phyloP scores from a whole-genome alignment of 2,329 filamentous ascomycete genomes.

The Ustulina deusta region DNA sequence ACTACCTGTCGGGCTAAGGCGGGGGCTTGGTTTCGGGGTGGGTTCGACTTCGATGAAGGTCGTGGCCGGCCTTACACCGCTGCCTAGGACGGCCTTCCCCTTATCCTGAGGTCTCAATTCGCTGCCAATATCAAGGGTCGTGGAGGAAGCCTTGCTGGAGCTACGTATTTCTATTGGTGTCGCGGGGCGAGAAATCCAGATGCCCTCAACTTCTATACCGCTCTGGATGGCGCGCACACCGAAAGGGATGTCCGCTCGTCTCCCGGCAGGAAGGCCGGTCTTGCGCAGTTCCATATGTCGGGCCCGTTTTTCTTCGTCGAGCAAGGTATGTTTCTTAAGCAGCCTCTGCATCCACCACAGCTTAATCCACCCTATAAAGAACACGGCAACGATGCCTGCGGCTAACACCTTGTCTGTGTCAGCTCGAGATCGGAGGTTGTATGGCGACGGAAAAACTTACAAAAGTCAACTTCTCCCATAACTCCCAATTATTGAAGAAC shows the following conservation, averaged over 20 bases:
- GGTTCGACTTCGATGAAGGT: slow-evolving; percentile 44
- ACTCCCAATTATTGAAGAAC: slow-evolving; percentile 77
- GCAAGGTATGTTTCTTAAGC: slow-evolving; percentile 68
- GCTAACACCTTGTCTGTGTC: slow-evolving; percentile 72
- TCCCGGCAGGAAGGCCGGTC: slow-evolving; percentile 61
- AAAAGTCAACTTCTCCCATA: slow-evolving; percentile 93
- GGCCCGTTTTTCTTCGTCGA: slow-evolving; percentile 74
- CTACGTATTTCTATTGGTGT: slow-evolving; percentile 52
- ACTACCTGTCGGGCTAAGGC: slow-evolving; percentile 42
- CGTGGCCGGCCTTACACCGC: slow-evolving; percentile 34
- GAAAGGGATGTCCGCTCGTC: slow-evolving; percentile 78
- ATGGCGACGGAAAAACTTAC: slow-evolving; percentile 65
- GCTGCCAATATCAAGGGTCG: slow-evolving; percentile 42
- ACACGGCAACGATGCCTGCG: slow-evolving; percentile 76
- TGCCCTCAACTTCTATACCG: slow-evolving; percentile 85
- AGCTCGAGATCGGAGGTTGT: slow-evolving; percentile 31
- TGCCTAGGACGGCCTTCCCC: slow-evolving; percentile 37
- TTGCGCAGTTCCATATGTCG: slow-evolving; percentile 65
- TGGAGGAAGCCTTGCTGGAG: slow-evolving; percentile 45
- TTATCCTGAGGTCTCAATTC: slow-evolving; percentile 47
- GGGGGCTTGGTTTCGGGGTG: slow-evolving; percentile 46
- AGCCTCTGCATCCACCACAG: slow-evolving; percentile 71
- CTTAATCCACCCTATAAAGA: slow-evolving; percentile 75
- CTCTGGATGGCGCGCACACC: slow-evolving; percentile 87
- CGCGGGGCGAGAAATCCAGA: slow-evolving; percentile 75